Evolutionary conservation across 1,139 yeast genomes (phyloP).

Genomic region (Lodderomyces pseudojiufengensis): DNA sequence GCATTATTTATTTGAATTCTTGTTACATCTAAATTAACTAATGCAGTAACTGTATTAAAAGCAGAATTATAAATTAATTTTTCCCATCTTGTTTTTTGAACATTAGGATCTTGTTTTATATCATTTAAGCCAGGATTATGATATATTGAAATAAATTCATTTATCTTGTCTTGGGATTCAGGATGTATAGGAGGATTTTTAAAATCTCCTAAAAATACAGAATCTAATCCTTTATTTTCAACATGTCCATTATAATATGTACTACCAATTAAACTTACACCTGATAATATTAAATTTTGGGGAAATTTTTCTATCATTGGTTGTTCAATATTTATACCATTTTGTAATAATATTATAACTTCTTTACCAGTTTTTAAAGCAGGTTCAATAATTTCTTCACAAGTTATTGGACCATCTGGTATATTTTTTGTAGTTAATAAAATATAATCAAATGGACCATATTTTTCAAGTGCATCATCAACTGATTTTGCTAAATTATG

Average conservation of each 20-base stretch:
- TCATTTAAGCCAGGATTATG: slow-evolving; percentile 31
- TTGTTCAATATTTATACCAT: slow-evolving; percentile 71
- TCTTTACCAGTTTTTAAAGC: slow-evolving; percentile 48
- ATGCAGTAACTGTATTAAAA: slow-evolving; percentile 58
- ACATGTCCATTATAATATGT: slow-evolving; percentile 53
- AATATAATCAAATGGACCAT: slow-evolving; percentile 61
- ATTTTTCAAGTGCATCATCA: slow-evolving; percentile 37
- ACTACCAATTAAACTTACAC: slow-evolving; percentile 67
- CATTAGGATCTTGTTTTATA: slow-evolving; percentile 47
- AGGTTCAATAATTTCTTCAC: slow-evolving; percentile 58
- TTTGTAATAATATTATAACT: slow-evolving; percentile 62
- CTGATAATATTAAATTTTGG: slow-evolving; percentile 55
- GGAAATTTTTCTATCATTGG: slow-evolving; percentile 60
- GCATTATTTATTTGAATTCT: slow-evolving; percentile 56
- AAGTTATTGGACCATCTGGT: slow-evolving; percentile 56
- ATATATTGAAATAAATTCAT: slow-evolving; percentile 50
- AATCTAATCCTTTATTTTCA: slow-evolving; percentile 52
- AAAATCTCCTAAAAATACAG: slow-evolving; percentile 54
- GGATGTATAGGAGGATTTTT: slow-evolving; percentile 17
- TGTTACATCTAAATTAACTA: slow-evolving; percentile 52
- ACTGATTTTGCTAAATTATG: slow-evolving; percentile 38
- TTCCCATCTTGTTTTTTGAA: slow-evolving; percentile 62
- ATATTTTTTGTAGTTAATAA: slow-evolving; percentile 69
- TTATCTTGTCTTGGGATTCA: slow-evolving; percentile 19
- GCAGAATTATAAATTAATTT: slow-evolving; percentile 69